Conservation (phyloP, 208 protist genomes). For the Trypanosoma grayi region DNA sequence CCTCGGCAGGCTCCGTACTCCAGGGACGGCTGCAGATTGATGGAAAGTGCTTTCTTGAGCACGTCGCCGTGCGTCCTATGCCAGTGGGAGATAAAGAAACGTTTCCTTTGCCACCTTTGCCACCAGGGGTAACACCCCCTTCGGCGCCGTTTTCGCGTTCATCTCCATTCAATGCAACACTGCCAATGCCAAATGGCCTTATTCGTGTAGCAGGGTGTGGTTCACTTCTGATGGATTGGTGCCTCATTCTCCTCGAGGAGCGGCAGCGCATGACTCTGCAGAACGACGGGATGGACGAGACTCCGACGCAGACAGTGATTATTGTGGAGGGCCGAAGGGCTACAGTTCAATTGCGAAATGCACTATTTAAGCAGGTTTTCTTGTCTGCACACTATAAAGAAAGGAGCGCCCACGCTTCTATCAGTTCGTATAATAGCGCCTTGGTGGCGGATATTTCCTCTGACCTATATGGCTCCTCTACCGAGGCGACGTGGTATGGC, state of each 20-base stretch:
- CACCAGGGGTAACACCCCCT: neutral
- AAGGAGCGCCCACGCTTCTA: neutral
- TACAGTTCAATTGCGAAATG: constrained; percentile 15
- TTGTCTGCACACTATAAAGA: neutral
- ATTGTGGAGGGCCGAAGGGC: constrained; percentile 10
- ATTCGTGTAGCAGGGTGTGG: constrained; percentile 16
- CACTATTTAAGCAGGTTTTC: constrained; percentile 5
- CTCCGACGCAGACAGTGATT: neutral
- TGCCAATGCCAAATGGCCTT: neutral
- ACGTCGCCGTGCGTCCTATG: constrained; percentile 15
- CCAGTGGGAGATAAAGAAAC: neutral
- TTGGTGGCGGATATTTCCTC: neutral
- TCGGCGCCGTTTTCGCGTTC: neutral
- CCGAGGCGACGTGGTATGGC: constrained; percentile 5
- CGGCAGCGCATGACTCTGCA: neutral
- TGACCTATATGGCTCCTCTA: neutral
- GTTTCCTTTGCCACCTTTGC: neutral
- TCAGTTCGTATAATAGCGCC: neutral
- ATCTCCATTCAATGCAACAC: neutral
- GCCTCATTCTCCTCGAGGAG: constrained; percentile 15
- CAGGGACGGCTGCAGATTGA: constrained; percentile 21
- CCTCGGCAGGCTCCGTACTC: neutral
- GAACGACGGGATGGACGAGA: neutral
- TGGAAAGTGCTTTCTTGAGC: constrained; percentile 25
- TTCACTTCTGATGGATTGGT: constrained; percentile 18